These are phyloP conservation scores for Cucurbita argyrosperma DNA, from an alignment of 306 rosid genomes.

Conservation along the genomic window DNA sequence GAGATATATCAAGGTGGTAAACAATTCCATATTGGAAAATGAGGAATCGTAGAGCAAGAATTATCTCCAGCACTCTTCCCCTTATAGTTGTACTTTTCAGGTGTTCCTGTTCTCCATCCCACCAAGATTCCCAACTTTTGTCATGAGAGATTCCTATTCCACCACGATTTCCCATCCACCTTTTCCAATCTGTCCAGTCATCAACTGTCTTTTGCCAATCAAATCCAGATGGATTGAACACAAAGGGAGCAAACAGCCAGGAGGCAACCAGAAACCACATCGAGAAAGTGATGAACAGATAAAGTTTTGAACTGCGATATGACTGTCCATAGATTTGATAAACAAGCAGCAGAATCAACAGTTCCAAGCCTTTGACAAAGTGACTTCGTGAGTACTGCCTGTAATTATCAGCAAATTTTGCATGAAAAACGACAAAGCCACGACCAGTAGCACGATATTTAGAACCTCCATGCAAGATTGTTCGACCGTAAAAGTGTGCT, in stretches of 20 bases:
- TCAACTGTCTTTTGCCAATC: constrained; percentile 99
- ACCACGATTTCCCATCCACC: constrained; percentile 99
- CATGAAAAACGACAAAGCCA: constrained; percentile 91
- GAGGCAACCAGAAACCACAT: constrained; percentile 89
- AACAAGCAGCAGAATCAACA: constrained; percentile 46
- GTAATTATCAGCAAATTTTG: constrained; percentile 86
- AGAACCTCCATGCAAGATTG: constrained; percentile 94
- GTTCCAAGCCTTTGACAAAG: constrained; percentile 90
- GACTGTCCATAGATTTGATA: constrained; percentile 59
- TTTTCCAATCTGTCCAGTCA: constrained; percentile 95
- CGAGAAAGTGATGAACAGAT: constrained; percentile 65
- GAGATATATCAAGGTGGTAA: constrained; percentile 79
- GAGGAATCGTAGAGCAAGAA: constrained; percentile 75
- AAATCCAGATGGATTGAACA: constrained; percentile 87
- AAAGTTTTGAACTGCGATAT: constrained; percentile 51
- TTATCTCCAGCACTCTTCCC: constrained; percentile 69
- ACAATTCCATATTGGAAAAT: constrained; percentile 83
- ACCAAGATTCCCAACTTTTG: constrained; percentile 97
- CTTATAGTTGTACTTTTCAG: constrained; percentile 54
- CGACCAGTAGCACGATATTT: constrained; percentile 88
- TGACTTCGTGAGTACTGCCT: constrained; percentile 84
- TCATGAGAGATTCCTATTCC: constrained; percentile 74
- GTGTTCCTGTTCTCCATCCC: constrained; percentile 93
- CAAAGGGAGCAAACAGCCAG: constrained; percentile 95
- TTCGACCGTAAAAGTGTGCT: constrained; percentile 87